phyloP scores from a whole-genome alignment of 1,139 yeast genomes.

The Candida neerlandica region DNA sequence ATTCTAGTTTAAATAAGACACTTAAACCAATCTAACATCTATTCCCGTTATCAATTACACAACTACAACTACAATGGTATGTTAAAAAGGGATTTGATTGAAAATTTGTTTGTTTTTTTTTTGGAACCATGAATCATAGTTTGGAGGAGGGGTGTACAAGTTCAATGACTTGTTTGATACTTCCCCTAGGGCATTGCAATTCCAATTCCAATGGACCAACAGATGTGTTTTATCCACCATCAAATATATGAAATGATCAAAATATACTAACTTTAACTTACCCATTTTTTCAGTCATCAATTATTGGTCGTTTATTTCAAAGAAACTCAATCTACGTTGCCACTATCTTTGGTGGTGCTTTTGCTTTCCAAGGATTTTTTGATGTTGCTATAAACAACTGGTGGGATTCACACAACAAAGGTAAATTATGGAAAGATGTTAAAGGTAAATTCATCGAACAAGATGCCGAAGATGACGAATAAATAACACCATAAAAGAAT shows the following conservation, averaged over 20 bases:
- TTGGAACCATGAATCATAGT: not conserved
- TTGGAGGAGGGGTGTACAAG: too few species aligned
- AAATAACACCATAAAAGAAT: conserved; percentile 7
- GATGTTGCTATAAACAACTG: conserved; percentile 76
- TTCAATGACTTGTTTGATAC: too few species aligned
- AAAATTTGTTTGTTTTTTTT: not conserved
- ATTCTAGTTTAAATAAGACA: not conserved
- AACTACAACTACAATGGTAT: not conserved
- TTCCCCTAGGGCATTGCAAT: too few species aligned
- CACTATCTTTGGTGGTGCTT: conserved; percentile 82
- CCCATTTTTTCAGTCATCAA: conserved; percentile 19
- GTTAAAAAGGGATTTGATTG: not conserved
- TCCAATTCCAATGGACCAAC: too few species aligned
- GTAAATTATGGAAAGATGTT: conserved; percentile 97
- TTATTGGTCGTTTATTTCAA: conserved; percentile 64
- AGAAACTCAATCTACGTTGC: conserved; percentile 93
- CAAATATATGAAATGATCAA: not conserved
- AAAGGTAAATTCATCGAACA: conserved; percentile 60
- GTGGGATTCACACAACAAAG: conserved; percentile 89
- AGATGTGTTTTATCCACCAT: not conserved
- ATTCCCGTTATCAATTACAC: not conserved
- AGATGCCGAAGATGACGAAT: conserved; percentile 58
- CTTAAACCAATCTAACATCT: not conserved
- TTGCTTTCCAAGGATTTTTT: conserved; percentile 84
- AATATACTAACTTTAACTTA: conserved; percentile 14